Percentiles rank a stretch among this genome's conserved stretches.
phyloP scores from a whole-genome alignment of 768 basidiomycete species.

The Gymnopilus junonius region DNA sequence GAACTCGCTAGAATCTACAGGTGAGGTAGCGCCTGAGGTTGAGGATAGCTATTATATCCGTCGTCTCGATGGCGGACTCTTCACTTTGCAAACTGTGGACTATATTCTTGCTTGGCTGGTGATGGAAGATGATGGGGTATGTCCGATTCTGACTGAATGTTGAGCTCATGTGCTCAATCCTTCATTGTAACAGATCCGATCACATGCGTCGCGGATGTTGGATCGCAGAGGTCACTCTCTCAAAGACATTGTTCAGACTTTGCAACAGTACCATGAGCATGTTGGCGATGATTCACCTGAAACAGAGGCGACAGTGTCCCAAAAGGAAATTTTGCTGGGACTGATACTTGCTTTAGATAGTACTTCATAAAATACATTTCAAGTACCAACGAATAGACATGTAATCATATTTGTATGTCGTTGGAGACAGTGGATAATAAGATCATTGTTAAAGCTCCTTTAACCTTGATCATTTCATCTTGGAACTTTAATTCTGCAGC shows the following conservation, averaged over 20 bases:
- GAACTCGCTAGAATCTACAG: constrained; percentile 56
- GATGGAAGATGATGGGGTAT: constrained; percentile 98
- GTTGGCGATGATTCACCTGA: constrained; percentile 41
- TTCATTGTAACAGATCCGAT: constrained; percentile 60
- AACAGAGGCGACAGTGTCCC: constrained; percentile 49
- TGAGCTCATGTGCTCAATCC: not conserved
- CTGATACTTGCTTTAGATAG: constrained; percentile 64
- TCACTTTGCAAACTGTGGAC: constrained; percentile 89
- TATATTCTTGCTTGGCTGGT: constrained; percentile 94
- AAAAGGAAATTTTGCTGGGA: constrained; percentile 69
- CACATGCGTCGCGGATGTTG: constrained; percentile 78
- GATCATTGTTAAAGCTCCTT: constrained; percentile 92
- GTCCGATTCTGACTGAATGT: constrained; percentile 28
- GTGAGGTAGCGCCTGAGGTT: constrained; percentile 60
- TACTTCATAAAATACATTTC: constrained; percentile 4
- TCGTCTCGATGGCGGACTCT: constrained; percentile 84
- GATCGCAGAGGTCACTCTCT: constrained; percentile 72
- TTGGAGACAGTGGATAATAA: constrained; percentile 49
- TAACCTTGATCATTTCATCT: constrained; percentile 78
- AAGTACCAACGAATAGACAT: constrained; percentile 10
- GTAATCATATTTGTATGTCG: constrained; percentile 1
- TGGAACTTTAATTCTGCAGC: constrained; percentile 87
- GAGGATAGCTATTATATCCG: constrained; percentile 86
- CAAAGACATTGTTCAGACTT: constrained; percentile 68
- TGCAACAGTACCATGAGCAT: constrained; percentile 76